A percentile compares a stretch with the other conserved stretches of the same genome.
These are phyloP conservation scores for Corymbia citriodora DNA, from an alignment of 441 rosid species.

Conservation along the genomic window DNA sequence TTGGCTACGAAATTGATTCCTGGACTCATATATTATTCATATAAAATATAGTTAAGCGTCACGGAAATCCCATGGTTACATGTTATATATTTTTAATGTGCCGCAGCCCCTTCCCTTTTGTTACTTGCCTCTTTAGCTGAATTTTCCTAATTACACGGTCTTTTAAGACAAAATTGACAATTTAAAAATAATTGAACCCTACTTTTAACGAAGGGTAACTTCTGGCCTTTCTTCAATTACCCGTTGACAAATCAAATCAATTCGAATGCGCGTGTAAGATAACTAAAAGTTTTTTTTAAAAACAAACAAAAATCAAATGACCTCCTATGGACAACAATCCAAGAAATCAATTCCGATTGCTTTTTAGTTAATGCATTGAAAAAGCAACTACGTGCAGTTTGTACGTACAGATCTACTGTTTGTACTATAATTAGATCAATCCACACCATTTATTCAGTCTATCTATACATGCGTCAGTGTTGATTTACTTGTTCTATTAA, in stretches of 20 bases:
- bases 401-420: background rate
- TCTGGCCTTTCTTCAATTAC: background rate
- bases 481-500: background rate
- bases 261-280: background rate
- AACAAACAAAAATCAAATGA: background rate
- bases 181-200: background rate
- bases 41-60: background rate
- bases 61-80: background rate
- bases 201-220: background rate
- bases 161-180: background rate
- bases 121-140: background rate
- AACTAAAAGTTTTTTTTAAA: background rate
- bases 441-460: background rate
- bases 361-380: background rate
- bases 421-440: background rate
- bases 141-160: background rate
- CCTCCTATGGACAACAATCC: background rate
- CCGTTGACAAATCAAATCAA: background rate
- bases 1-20: background rate
- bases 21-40: background rate
- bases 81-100: background rate
- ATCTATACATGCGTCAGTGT: background rate
- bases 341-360: too few species aligned
- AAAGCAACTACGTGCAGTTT: background rate
- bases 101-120: background rate